These are phyloP conservation scores for Trichophyton equinum DNA, from an alignment of 2,329 filamentous ascomycete genomes.

Conservation along the genomic window DNA sequence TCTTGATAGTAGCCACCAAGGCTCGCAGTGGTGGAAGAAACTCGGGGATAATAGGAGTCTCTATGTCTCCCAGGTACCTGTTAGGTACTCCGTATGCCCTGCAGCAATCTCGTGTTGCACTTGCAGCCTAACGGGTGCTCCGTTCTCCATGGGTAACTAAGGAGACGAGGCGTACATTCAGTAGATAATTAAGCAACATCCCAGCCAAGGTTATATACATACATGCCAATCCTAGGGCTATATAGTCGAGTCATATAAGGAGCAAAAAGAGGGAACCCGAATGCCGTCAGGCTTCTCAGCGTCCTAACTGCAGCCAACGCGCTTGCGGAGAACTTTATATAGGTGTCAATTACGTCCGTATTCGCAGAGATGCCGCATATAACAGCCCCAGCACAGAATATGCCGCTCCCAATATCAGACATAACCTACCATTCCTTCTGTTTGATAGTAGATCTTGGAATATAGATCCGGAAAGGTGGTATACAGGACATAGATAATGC, in stretches of 20 bases:
- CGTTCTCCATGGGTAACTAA: too few relatives aligned
- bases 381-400: slow-evolving; percentile 9
- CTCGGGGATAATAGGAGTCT: too few relatives aligned
- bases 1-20: slow-evolving; percentile 5
- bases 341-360: slow-evolving; percentile 49
- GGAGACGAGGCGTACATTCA: too few relatives aligned
- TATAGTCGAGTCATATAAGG: too few relatives aligned
- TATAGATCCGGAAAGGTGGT: background rate
- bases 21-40: slow-evolving; percentile 17
- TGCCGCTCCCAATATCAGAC: slow-evolving; percentile 23
- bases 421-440: slow-evolving; percentile 43
- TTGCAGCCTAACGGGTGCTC: too few relatives aligned
- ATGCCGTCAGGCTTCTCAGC: slow-evolving; percentile 26
- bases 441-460: background rate
- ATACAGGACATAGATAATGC: slow-evolving; percentile 48
- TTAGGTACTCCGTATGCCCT: too few relatives aligned
- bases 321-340: slow-evolving; percentile 32
- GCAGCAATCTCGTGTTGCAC: too few relatives aligned
- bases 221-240: too few relatives aligned
- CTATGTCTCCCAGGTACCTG: too few relatives aligned
- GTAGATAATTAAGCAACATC: too few relatives aligned
- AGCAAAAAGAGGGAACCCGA: too few relatives aligned
- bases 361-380: slow-evolving; percentile 5
- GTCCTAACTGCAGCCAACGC: slow-evolving; percentile 38
- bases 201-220: too few relatives aligned